phyloP scores from a whole-genome alignment of 176 grass and related monocot species.

The sorghum (Sorghum bicolor) region DNA sequence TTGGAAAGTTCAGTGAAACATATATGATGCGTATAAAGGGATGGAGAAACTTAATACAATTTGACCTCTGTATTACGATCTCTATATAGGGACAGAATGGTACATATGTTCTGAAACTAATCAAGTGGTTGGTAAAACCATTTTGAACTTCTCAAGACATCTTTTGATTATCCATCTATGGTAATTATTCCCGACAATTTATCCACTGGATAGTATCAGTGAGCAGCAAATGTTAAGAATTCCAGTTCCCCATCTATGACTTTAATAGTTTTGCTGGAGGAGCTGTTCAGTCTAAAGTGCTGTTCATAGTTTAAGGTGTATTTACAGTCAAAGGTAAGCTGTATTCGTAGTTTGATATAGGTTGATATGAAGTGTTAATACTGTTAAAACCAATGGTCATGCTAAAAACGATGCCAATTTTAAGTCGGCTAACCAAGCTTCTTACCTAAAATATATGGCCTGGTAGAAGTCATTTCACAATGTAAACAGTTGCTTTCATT shows the following conservation, averaged over 20 bases:
- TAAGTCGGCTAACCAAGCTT: not conserved
- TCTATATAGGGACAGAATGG: too few relatives aligned
- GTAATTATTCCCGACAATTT: too few relatives aligned
- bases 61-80: not conserved
- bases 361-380: not conserved
- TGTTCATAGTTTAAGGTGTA: too few relatives aligned
- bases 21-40: not conserved
- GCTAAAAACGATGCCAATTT: not conserved
- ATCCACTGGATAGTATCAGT: not conserved
- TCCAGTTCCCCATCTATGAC: too few relatives aligned
- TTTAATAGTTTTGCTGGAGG: not conserved
- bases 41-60: not conserved
- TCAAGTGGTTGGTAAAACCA: not conserved
- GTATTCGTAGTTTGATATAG: not conserved
- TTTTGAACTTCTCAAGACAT: not conserved
- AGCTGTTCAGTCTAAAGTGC: not conserved
- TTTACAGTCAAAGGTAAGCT: not conserved
- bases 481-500: too few relatives aligned
- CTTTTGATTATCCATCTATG: too few relatives aligned
- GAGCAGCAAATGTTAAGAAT: not conserved
- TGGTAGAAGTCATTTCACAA: too few relatives aligned
- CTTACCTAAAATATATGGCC: too few relatives aligned
- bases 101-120: not conserved
- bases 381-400: not conserved
- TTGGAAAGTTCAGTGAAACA: not conserved